Conservation (phyloP, 2,329 filamentous ascomycete genomes). For the Cladosporium sp. region DNA sequence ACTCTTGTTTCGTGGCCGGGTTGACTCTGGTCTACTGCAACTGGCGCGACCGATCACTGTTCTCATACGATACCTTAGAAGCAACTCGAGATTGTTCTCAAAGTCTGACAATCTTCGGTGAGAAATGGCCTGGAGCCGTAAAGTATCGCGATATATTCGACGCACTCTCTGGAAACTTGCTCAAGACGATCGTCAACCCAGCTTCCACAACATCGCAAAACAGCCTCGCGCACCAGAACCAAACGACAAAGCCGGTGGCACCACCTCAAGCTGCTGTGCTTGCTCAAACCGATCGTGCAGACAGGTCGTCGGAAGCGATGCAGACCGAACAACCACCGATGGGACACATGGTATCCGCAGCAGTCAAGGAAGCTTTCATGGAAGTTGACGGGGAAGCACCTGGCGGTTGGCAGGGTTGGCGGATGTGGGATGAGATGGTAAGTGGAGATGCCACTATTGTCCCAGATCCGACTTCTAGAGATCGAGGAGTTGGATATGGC, state of each 20-base stretch:
- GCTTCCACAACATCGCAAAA: not conserved
- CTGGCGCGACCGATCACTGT: conserved; percentile 19
- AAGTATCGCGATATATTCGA: conserved; percentile 13
- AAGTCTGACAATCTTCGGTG: conserved; percentile 9
- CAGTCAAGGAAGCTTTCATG: conserved; percentile 8
- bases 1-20: conserved; percentile 27
- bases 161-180: conserved; percentile 6
- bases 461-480: not conserved
- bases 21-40: conserved; percentile 32
- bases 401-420: conserved; percentile 10
- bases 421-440: conserved; percentile 13
- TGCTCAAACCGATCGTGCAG: no score
- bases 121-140: conserved; percentile 12
- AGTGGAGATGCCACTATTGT: not conserved
- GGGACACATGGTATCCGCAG: conserved; percentile 1
- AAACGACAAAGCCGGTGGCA: not conserved
- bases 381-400: conserved; percentile 11
- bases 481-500: not conserved
- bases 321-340: not conserved
- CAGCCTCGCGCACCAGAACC: not conserved
- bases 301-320: no score
- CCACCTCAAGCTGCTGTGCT: no score
- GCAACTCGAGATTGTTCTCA: conserved; percentile 10
- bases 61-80: conserved; percentile 9
- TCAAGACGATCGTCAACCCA: conserved; percentile 4